Evolutionary conservation across 805 yeast species (phyloP).

Genomic region (Saccharomycopsis capsularis): DNA sequence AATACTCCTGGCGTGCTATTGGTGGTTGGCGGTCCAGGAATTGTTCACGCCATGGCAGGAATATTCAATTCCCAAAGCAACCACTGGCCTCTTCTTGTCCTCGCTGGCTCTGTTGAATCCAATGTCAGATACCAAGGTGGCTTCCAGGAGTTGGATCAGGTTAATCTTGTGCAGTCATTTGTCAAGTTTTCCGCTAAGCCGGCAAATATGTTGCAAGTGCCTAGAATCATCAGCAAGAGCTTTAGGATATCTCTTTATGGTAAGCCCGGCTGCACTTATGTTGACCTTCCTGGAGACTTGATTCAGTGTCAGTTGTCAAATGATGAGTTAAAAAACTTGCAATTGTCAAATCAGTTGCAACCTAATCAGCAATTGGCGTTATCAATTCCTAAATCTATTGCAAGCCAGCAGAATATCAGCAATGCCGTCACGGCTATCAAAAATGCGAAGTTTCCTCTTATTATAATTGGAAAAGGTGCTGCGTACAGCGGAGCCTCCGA

Average conservation of each 20-base stretch:
- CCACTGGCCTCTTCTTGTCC: slow-evolving; percentile 56
- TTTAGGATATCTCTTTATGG: slow-evolving; percentile 41
- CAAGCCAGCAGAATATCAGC: slow-evolving; percentile 31
- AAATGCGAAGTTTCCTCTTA: slow-evolving; percentile 40
- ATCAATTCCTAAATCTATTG: slow-evolving; percentile 30
- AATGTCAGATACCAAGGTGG: slow-evolving; percentile 50
- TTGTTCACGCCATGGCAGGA: slow-evolving; percentile 63
- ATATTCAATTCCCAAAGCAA: slow-evolving; percentile 55
- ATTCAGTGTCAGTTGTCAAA: background rate
- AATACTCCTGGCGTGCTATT: slow-evolving; percentile 59
- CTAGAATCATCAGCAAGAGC: slow-evolving; percentile 31
- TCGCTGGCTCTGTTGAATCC: slow-evolving; percentile 56
- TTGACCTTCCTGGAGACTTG: slow-evolving; percentile 52
- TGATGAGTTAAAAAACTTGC: background rate
- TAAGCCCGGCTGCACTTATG: slow-evolving; percentile 53
- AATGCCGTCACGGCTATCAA: slow-evolving; percentile 32
- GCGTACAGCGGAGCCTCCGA: slow-evolving; percentile 39
- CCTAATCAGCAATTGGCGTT: background rate
- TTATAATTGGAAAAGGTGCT: slow-evolving; percentile 64
- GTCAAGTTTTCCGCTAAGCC: slow-evolving; percentile 48
- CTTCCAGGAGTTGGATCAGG: slow-evolving; percentile 66
- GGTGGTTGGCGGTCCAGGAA: slow-evolving; percentile 74
- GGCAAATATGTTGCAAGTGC: slow-evolving; percentile 24
- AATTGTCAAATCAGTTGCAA: background rate
- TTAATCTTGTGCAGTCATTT: slow-evolving; percentile 40